Conservation (phyloP, 1,284 basidiomycete genomes). For the Heimioporus retisporus region DNA sequence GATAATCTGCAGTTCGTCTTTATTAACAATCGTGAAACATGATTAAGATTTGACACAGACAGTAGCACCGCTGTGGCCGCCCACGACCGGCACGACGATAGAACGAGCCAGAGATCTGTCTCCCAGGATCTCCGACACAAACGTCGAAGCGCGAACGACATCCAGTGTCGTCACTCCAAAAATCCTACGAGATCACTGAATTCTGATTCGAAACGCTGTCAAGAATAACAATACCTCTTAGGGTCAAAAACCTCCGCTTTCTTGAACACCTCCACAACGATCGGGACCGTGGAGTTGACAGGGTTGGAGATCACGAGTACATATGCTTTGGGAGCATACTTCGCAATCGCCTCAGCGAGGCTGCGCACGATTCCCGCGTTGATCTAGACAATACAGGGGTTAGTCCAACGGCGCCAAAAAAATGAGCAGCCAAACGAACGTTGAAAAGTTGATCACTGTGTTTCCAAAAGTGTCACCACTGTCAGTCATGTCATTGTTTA, state of each 20-base stretch:
- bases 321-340: conserved; percentile 90
- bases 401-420: neutral
- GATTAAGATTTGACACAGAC: conserved; percentile 49
- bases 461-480: conserved; percentile 7
- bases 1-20: conserved; percentile 74
- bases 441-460: conserved; percentile 94
- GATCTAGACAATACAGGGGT: conserved; percentile 65
- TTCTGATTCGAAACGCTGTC: neutral
- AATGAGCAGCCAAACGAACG: conserved; percentile 51
- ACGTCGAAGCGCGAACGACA: conserved; percentile 97
- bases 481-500: conserved; percentile 27
- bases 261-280: conserved; percentile 97
- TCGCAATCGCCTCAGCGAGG: conserved; percentile 92
- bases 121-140: conserved; percentile 87
- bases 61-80: conserved; percentile 97
- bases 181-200: conserved; percentile 59
- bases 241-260: conserved; percentile 93
- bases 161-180: conserved; percentile 99
- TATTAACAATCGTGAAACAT: conserved; percentile 8
- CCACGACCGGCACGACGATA: conserved; percentile 91
- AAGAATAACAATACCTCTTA: conserved; percentile 69
- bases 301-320: conserved; percentile 98
- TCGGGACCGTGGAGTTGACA: conserved; percentile 98
- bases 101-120: conserved; percentile 72
- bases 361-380: conserved; percentile 98